phyloP scores from a whole-genome alignment of 768 basidiomycete genomes.

The Tulasnella sp. region DNA sequence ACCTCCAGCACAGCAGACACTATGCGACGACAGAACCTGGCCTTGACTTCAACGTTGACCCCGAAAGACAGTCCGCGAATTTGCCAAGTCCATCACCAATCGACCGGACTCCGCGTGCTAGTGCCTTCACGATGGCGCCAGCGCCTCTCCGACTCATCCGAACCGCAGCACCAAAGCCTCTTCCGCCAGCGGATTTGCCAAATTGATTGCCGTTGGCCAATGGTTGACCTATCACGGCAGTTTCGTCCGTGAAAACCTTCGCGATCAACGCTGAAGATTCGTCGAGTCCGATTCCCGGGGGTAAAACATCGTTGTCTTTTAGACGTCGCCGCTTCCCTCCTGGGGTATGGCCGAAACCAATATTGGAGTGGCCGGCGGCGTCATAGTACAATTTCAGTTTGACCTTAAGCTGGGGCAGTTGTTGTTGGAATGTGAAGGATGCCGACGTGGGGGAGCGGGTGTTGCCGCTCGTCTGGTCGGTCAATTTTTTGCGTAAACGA shows the following conservation, averaged over 20 bases:
- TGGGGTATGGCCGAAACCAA: neutral
- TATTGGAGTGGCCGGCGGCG: neutral
- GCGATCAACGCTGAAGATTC: conserved; percentile 11
- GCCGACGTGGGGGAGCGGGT: neutral
- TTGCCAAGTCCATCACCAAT: conserved; percentile 7
- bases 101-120: neutral
- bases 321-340: neutral
- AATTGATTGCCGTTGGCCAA: neutral
- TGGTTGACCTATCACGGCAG: neutral
- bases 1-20: no score
- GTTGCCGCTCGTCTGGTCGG: neutral
- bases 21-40: neutral
- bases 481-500: neutral
- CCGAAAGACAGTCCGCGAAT: conserved; percentile 7
- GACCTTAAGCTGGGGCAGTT: neutral
- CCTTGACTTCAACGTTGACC: neutral
- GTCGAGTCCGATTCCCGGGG: conserved; percentile 6
- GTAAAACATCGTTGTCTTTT: conserved; percentile 12
- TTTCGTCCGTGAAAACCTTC: conserved; percentile 4
- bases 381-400: conserved; percentile 7
- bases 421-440: conserved; percentile 1
- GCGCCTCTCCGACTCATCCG: neutral
- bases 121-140: neutral
- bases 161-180: neutral
- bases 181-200: neutral